A percentile compares a stretch with the other conserved stretches of the same genome.
phyloP scores from a whole-genome alignment of 306 rosid genomes.

The Cicer judaicum region DNA sequence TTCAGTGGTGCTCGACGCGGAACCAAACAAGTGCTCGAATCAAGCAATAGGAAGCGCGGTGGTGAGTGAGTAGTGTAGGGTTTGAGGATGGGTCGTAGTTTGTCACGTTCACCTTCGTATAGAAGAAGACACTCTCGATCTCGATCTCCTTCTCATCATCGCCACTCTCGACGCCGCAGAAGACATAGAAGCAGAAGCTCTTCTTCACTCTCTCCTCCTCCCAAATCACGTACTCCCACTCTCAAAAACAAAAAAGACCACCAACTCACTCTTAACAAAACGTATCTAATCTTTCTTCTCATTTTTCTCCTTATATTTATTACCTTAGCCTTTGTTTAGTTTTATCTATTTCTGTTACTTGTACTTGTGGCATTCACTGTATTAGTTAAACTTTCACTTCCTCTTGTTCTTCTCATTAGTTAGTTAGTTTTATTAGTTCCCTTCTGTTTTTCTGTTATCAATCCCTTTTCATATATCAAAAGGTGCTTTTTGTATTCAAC shows the following conservation, averaged over 20 bases:
- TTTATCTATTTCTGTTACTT: background rate
- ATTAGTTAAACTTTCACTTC: too few species aligned
- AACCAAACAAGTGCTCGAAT: background rate
- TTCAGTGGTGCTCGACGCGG: too few species aligned
- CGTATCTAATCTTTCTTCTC: constrained; percentile 36
- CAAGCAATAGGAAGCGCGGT: background rate
- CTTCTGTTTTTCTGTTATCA: background rate
- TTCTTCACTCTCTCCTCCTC: constrained; percentile 60
- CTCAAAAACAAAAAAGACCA: constrained; percentile 62
- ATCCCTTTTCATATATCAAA: background rate
- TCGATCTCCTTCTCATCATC: constrained; percentile 46
- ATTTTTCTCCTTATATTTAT: too few species aligned
- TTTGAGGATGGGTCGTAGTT: constrained; percentile 61
- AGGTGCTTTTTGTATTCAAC: background rate
- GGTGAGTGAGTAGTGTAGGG: background rate
- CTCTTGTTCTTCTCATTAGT: background rate
- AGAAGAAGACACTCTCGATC: constrained; percentile 52
- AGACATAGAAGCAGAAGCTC: constrained; percentile 48
- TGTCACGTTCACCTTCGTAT: constrained; percentile 65
- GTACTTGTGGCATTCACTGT: background rate
- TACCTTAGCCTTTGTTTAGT: background rate
- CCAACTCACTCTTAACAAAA: constrained; percentile 52
- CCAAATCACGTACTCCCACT: constrained; percentile 60
- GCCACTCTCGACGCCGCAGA: constrained; percentile 53
- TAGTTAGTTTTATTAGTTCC: background rate